Base-by-base conservation (phyloP, 164 flowering plant genomes). In the Kalanchoe fedtschenkoi region DNA sequence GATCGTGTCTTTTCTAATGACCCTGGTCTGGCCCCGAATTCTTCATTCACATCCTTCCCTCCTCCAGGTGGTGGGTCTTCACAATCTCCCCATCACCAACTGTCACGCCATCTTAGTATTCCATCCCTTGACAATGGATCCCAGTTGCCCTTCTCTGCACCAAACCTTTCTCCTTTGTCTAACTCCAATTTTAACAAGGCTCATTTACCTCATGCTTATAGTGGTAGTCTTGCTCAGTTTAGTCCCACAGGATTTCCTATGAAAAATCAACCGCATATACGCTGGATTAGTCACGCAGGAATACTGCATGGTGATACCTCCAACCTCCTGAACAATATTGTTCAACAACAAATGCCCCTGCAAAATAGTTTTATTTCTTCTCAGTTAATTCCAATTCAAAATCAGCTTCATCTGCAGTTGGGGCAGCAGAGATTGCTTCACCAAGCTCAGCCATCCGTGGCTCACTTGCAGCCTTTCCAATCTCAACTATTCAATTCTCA, bases 31-130 rank as follows among this genome's bases (percentile, higher is more conserved):
- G 77, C 78, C 17, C 83, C 88, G 24, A 83, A 83, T 57, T 80
- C 90, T 35, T 62, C 84, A 44, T 89, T 74, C 68, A 77, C 82
- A 62, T 85, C 93, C 26, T 88, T 78, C 68, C 88, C 89, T 61
- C 86, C 85, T 38, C 88, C 87, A 34, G 88, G 87, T 43, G 78
- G 79, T 69, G 71, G 79, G 55, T 74, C 82, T 34, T 83, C 62
- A 26, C 83, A 85, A 63, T 74, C 70, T 70, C 79, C 81, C 6
- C 80, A 87, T 42, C 73, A 71, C 43, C 75, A 71, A 63, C 84
- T 76, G 46, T 62, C 76, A 22, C 76, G 42, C 32, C 72, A 70
- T 68, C 72, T 71, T 41, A 78, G 76, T 72, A 39, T 61, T 59
- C 68, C 79, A 28, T 66, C 81, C 72, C 72, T 70, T 65, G 26